Evolutionary conservation across 352 stramenopile species (phyloP).

Genomic region (Pythium angustatum): DNA sequence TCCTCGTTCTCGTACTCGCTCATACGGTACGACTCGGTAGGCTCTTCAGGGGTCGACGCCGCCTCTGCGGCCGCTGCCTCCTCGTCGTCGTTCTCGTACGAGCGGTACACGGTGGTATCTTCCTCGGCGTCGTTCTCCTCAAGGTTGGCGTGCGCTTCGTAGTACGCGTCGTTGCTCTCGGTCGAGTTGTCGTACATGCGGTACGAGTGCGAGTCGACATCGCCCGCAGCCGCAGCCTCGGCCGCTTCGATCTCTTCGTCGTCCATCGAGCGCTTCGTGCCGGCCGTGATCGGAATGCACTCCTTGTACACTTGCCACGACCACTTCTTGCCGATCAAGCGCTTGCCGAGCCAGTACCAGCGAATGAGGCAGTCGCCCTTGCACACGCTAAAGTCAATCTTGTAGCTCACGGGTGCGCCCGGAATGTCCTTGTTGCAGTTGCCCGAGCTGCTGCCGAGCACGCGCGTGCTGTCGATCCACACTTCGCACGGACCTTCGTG

Average conservation of each 20-base stretch:
- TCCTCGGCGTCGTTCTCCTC: background rate
- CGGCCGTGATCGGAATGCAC: conserved; percentile 30
- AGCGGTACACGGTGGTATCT: background rate
- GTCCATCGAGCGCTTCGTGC: background rate
- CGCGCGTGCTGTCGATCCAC: conserved; percentile 26
- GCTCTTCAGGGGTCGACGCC: background rate
- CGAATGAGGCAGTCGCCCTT: conserved; percentile 24
- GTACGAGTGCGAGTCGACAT: background rate
- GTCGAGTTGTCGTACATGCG: background rate
- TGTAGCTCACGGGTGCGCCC: conserved; percentile 29
- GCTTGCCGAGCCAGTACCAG: conserved; percentile 33
- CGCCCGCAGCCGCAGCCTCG: background rate
- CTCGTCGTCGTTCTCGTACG: conserved; percentile 2
- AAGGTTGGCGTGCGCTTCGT: too few species aligned
- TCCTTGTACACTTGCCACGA: conserved; percentile 68
- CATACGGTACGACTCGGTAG: background rate
- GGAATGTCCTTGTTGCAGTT: conserved; percentile 28
- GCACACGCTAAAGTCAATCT: conserved; percentile 29
- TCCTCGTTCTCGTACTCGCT: background rate
- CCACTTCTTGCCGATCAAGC: conserved; percentile 35
- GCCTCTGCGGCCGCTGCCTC: too few species aligned
- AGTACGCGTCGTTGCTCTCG: background rate
- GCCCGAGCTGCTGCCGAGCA: conserved; percentile 1
- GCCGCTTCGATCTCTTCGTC: background rate
- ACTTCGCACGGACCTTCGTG: conserved; percentile 24